Evolutionary conservation across 2,329 filamentous ascomycete species (phyloP).

Genomic region (Apiospora malaysiana): DNA sequence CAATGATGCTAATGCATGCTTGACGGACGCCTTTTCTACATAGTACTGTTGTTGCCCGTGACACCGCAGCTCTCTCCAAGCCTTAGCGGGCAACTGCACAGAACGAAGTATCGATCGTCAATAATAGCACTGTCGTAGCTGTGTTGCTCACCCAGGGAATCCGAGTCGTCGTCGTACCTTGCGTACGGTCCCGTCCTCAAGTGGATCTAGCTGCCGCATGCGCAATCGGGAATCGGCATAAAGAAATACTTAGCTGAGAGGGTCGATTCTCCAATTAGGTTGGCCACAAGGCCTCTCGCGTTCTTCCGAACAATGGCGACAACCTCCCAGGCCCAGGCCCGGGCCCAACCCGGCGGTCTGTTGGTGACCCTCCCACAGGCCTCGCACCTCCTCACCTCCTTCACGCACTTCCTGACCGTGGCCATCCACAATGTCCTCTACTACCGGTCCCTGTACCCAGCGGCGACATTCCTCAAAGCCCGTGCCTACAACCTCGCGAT

Average conservation of each 20-base stretch:
- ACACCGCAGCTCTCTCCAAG: neutral
- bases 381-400: conserved; percentile 67
- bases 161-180: neutral
- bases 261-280: neutral
- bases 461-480: conserved; percentile 76
- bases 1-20: conserved; percentile 17
- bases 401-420: conserved; percentile 81
- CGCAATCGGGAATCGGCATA: neutral
- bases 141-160: neutral
- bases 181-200: conserved; percentile 1
- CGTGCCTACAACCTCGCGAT: conserved; percentile 85
- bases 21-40: conserved; percentile 11
- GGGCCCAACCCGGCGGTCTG: neutral
- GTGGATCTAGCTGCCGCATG: neutral
- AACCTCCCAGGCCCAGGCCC: conserved; percentile 18
- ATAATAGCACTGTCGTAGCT: neutral
- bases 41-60: neutral
- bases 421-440: conserved; percentile 86
- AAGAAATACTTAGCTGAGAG: neutral
- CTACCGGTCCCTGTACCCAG: conserved; percentile 80
- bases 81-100: neutral
- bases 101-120: neutral
- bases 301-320: conserved; percentile 10
- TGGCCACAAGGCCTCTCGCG: neutral
- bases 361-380: conserved; percentile 49